A percentile compares a stretch with the other conserved stretches of the same genome.
phyloP scores from a whole-genome alignment of 345 rosid genomes.

The Arabidopsis suecica region DNA sequence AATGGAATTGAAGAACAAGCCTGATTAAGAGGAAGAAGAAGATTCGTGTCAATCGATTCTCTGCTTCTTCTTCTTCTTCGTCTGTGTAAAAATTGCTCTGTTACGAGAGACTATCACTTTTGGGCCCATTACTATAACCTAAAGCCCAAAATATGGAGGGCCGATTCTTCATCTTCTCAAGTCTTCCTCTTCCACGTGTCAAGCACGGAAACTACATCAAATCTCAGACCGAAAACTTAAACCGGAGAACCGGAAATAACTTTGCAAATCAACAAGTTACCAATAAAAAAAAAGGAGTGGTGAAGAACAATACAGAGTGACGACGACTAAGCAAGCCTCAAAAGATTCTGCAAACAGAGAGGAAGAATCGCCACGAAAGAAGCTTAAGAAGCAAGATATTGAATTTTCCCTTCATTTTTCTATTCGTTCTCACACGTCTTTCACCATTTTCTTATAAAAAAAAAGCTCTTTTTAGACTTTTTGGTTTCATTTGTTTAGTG shows the following conservation, averaged over 20 bases:
- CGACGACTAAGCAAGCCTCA: constrained; percentile 5
- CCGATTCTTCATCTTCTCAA: too few relatives aligned
- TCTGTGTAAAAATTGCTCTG: background rate
- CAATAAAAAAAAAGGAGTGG: background rate
- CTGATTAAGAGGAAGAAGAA: background rate
- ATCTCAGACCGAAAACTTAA: background rate
- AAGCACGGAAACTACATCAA: background rate
- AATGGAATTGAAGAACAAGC: too few relatives aligned
- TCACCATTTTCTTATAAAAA: constrained; percentile 1
- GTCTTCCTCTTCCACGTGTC: background rate
- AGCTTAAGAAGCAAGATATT: constrained; percentile 43
- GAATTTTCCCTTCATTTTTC: background rate
- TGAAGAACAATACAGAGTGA: background rate
- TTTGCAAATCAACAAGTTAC: background rate
- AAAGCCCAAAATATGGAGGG: too few relatives aligned
- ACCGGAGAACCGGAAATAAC: background rate
- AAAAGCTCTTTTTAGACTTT: constrained; percentile 6
- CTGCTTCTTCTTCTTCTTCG: background rate
- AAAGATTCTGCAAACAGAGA: constrained; percentile 35
- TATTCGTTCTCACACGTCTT: constrained; percentile 39
- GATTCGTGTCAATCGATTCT: background rate
- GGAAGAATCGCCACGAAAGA: constrained; percentile 45
- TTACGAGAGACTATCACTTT: background rate
- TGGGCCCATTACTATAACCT: too few relatives aligned
- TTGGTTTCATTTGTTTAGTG: constrained; percentile 38